Conservation (phyloP, 208 protist species). For the Wallacemonas sp. region DNA sequence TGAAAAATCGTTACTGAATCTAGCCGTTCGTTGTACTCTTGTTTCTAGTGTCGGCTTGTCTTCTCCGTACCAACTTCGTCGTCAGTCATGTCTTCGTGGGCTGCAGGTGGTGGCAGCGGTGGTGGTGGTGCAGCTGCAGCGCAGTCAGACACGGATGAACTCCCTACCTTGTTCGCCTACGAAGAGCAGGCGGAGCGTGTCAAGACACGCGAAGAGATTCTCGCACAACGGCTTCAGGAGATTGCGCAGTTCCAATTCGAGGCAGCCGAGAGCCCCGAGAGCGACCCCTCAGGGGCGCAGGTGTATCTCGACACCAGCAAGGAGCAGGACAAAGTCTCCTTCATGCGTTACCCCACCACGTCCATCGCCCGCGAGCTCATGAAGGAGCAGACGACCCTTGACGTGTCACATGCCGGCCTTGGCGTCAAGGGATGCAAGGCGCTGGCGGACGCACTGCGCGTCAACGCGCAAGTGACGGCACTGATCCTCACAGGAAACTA, state of each 20-base stretch:
- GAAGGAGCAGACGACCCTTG: slow-evolving; percentile 53
- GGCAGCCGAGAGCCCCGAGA: slow-evolving; percentile 52
- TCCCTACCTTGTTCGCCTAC: slow-evolving; percentile 47
- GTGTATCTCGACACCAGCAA: slow-evolving; percentile 67
- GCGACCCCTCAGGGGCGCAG: slow-evolving; percentile 61
- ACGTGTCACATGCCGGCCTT: slow-evolving; percentile 74
- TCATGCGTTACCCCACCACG: slow-evolving; percentile 77
- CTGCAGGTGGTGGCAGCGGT: neutral
- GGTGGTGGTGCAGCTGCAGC: neutral
- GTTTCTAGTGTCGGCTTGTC: too few species aligned
- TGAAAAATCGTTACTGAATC: too few species aligned
- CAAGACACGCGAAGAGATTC: slow-evolving; percentile 70
- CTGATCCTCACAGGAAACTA: slow-evolving; percentile 79
- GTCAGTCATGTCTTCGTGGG: neutral
- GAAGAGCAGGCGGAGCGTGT: slow-evolving; percentile 53
- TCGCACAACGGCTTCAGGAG: slow-evolving; percentile 33
- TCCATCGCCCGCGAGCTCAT: slow-evolving; percentile 62
- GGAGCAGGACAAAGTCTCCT: slow-evolving; percentile 46
- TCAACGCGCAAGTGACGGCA: slow-evolving; percentile 60
- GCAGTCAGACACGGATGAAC: slow-evolving; percentile 19
- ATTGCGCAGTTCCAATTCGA: slow-evolving; percentile 53
- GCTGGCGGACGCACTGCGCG: slow-evolving; percentile 66
- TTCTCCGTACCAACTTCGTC: too few species aligned
- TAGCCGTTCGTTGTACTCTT: neutral
- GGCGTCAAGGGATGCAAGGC: slow-evolving; percentile 70